Evolutionary conservation across 768 basidiomycete species (phyloP).

Genomic region (Butyriboletus loyo): DNA sequence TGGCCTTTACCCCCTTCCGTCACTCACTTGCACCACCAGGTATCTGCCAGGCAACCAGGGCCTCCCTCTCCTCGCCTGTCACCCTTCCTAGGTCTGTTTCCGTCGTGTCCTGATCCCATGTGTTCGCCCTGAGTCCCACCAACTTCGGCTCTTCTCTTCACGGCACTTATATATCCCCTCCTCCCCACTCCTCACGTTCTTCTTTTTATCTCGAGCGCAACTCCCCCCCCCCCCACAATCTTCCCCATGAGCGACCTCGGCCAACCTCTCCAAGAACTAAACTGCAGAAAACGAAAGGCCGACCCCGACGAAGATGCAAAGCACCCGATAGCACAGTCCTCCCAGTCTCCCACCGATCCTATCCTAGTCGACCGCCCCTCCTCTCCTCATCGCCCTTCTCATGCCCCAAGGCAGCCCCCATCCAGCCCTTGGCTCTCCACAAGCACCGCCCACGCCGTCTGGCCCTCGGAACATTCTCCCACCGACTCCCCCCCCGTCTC

Average conservation of each 20-base stretch:
- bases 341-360: conserved; percentile 25
- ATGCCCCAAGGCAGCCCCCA: conserved; percentile 43
- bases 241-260: conserved; percentile 59
- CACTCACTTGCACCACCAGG: conserved; percentile 24
- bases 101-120: conserved; percentile 30
- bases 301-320: conserved; percentile 45
- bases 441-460: conserved; percentile 27
- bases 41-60: conserved; percentile 31
- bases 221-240: conserved; percentile 18
- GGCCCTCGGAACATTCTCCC: conserved; percentile 42
- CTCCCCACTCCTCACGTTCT: conserved; percentile 8
- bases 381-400: conserved; percentile 25
- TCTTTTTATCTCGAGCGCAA: conserved; percentile 11
- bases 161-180: conserved; percentile 35
- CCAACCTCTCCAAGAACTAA: conserved; percentile 45
- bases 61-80: conserved; percentile 5
- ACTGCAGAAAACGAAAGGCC: conserved; percentile 69
- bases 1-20: conserved; percentile 21
- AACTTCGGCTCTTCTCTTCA: conserved; percentile 11
- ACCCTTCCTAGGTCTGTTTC: conserved; percentile 16
- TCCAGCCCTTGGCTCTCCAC: conserved; percentile 31
- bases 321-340: conserved; percentile 33
- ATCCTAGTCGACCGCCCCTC: conserved; percentile 35
- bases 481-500: conserved; percentile 33
- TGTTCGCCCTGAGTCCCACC: conserved; percentile 34